These are phyloP conservation scores for Colletotrichum graminicola DNA, from an alignment of 2,329 filamentous ascomycete genomes.

Conservation along the genomic window DNA sequence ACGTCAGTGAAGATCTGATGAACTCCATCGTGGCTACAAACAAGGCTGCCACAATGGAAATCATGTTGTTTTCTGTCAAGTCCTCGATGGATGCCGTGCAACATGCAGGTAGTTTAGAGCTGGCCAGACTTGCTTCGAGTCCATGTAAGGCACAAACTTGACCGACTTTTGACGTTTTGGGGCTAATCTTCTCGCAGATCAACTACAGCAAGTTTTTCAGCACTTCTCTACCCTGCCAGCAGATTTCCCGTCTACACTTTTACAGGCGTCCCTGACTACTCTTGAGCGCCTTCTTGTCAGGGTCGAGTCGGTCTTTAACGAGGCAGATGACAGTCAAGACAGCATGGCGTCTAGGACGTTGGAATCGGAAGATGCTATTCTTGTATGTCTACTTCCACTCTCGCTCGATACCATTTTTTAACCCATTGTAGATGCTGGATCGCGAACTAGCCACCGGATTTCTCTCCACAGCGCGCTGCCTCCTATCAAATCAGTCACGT, in stretches of 20 bases:
- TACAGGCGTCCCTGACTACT: constrained; percentile 60
- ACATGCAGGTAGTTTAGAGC: constrained; percentile 59
- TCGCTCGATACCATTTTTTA: constrained; percentile 7
- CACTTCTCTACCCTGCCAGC: constrained; percentile 58
- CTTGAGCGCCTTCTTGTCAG: constrained; percentile 61
- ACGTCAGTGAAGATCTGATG: constrained; percentile 59
- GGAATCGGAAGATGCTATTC: constrained; percentile 62
- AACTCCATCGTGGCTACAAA: constrained; percentile 65
- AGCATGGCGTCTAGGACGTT: constrained; percentile 56
- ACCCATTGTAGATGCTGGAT: constrained; percentile 57
- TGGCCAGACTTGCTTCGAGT: constrained; percentile 64
- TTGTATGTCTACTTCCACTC: constrained; percentile 47
- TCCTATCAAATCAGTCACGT: constrained; percentile 49
- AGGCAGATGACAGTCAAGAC: constrained; percentile 54
- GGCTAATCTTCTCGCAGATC: constrained; percentile 49
- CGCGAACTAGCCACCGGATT: constrained; percentile 60
- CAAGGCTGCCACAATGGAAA: constrained; percentile 65
- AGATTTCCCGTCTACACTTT: constrained; percentile 62
- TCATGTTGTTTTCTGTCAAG: constrained; percentile 61
- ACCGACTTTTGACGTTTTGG: neutral
- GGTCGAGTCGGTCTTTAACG: constrained; percentile 56
- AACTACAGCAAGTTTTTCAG: constrained; percentile 65
- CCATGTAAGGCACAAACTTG: constrained; percentile 49
- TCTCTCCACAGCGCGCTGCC: constrained; percentile 60
- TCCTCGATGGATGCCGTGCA: constrained; percentile 65